phyloP scores from a whole-genome alignment of 371 early-diverging fungal species.

The Mucor velutinosus region DNA sequence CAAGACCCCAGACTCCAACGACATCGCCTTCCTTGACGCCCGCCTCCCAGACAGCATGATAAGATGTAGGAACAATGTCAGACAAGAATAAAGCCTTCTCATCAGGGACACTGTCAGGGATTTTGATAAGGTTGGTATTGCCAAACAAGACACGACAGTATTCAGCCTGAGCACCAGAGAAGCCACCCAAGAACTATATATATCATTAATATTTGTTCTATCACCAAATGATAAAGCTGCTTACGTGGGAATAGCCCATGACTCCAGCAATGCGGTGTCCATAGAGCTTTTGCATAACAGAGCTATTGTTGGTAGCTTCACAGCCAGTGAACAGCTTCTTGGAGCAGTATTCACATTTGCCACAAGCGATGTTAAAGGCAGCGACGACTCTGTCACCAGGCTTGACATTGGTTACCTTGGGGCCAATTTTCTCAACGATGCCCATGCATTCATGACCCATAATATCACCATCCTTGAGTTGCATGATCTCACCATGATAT shows the following conservation, averaged over 20 bases:
- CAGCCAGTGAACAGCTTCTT: slow-evolving; percentile 49
- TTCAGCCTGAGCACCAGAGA: slow-evolving; percentile 58
- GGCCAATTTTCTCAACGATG: slow-evolving; percentile 43
- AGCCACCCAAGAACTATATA: slow-evolving; percentile 25
- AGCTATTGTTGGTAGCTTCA: slow-evolving; percentile 56
- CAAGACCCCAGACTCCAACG: slow-evolving; percentile 62
- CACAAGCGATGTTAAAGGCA: slow-evolving; percentile 59
- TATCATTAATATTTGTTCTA: not conserved
- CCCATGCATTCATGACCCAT: slow-evolving; percentile 58
- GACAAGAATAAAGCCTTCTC: slow-evolving; percentile 61
- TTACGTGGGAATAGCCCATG: slow-evolving; percentile 56
- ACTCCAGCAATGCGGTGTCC: slow-evolving; percentile 57
- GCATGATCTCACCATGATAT: slow-evolving; percentile 57
- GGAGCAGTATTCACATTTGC: slow-evolving; percentile 57
- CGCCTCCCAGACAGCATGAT: slow-evolving; percentile 52
- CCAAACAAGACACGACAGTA: slow-evolving; percentile 62
- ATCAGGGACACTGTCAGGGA: slow-evolving; percentile 51
- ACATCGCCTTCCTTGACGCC: slow-evolving; percentile 49
- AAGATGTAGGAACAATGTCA: slow-evolving; percentile 64
- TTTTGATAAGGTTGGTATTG: slow-evolving; percentile 58
- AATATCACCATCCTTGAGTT: slow-evolving; percentile 39
- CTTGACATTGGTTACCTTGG: slow-evolving; percentile 42
- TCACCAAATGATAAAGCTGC: not conserved
- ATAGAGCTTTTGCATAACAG: slow-evolving; percentile 58
- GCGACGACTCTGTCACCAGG: slow-evolving; percentile 54